phyloP scores from a whole-genome alignment of 1,284 basidiomycete genomes.

The Leccinum pachyderme region DNA sequence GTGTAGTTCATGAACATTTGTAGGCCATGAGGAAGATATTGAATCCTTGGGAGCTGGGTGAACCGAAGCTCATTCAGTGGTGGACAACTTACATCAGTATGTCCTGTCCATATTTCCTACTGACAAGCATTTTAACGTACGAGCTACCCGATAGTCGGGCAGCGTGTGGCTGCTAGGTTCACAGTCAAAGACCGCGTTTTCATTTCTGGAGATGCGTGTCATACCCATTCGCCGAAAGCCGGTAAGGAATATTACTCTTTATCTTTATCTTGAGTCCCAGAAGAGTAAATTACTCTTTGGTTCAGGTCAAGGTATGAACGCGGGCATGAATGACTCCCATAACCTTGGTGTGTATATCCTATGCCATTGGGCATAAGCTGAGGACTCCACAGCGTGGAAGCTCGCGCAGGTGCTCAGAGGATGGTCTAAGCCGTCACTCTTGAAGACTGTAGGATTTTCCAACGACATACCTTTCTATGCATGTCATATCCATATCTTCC shows the following conservation, averaged over 20 bases:
- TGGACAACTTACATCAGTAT: not conserved
- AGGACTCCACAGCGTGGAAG: not conserved
- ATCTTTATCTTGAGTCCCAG: not conserved
- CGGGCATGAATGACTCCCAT: slow-evolving; percentile 76
- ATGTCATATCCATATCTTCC: slow-evolving; percentile 25
- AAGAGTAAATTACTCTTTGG: too few relatives aligned
- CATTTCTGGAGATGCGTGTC: slow-evolving; percentile 1
- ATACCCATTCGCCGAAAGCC: slow-evolving; percentile 1
- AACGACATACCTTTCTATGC: not conserved
- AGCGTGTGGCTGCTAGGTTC: not conserved
- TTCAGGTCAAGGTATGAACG: slow-evolving; percentile 58
- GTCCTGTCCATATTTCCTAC: not conserved
- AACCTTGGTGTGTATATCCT: slow-evolving; percentile 44
- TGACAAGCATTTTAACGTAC: not conserved
- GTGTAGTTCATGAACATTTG: not conserved
- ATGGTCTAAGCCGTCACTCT: slow-evolving; percentile 49
- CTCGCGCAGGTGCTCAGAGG: not conserved
- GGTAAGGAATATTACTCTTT: not conserved
- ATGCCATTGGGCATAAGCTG: not conserved
- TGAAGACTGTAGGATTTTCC: slow-evolving; percentile 59
- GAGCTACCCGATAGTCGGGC: not conserved
- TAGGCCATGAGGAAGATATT: slow-evolving; percentile 64
- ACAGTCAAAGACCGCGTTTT: not conserved
- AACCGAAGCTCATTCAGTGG: not conserved
- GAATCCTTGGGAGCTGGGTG: not conserved